Conservation (phyloP, 257 asterid genomes). For the Capsicum baccatum region DNA sequence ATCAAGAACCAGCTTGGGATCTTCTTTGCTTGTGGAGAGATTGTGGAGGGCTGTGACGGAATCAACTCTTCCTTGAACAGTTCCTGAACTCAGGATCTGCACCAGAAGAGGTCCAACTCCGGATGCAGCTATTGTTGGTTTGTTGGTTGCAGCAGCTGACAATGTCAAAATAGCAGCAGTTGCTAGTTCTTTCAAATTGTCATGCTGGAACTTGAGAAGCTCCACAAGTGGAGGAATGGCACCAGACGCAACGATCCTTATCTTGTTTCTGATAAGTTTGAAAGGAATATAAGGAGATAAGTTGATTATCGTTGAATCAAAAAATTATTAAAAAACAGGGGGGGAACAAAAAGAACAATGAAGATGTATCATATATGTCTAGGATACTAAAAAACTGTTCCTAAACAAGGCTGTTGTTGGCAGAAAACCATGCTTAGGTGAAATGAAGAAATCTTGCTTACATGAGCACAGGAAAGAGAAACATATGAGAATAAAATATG, state of each 20-base stretch:
- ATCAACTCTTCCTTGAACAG: slow-evolving; percentile 82
- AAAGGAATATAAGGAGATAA: slow-evolving; percentile 33
- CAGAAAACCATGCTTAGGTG: neutral
- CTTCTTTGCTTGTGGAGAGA: slow-evolving; percentile 65
- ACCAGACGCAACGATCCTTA: slow-evolving; percentile 71
- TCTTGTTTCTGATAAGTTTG: slow-evolving; percentile 68
- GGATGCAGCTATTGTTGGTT: slow-evolving; percentile 68
- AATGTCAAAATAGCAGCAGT: slow-evolving; percentile 77
- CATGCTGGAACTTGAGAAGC: slow-evolving; percentile 63
- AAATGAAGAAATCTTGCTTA: slow-evolving; percentile 13
- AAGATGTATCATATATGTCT: neutral
- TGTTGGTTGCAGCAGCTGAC: slow-evolving; percentile 74
- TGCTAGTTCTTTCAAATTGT: slow-evolving; percentile 76
- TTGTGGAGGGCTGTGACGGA: slow-evolving; percentile 85
- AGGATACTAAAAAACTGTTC: neutral
- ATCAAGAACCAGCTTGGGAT: slow-evolving; percentile 60
- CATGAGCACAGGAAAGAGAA: neutral
- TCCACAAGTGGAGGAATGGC: slow-evolving; percentile 82
- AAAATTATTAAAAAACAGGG: slow-evolving; percentile 26
- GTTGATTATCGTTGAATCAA: slow-evolving; percentile 21
- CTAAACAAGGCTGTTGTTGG: neutral
- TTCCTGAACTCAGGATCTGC: slow-evolving; percentile 76
- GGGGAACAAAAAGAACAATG: slow-evolving; percentile 23
- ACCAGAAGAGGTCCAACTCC: slow-evolving; percentile 73
- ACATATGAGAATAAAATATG: neutral